Percentiles rank a stretch among this genome's conserved stretches.
Evolutionary conservation across 768 basidiomycete species (phyloP).

Genomic region (Trametopsis cervina): DNA sequence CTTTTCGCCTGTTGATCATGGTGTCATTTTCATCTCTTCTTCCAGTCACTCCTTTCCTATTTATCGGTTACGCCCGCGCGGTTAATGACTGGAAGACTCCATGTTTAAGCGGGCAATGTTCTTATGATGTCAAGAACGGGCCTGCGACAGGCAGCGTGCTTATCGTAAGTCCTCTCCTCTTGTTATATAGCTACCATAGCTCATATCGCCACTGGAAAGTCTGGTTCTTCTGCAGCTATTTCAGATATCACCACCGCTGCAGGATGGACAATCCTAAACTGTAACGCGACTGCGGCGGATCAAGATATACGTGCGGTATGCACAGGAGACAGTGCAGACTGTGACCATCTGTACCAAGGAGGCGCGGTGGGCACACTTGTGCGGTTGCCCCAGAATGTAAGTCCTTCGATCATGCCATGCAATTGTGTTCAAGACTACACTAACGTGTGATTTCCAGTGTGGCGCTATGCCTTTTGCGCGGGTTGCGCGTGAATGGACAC

Average conservation of each 20-base stretch:
- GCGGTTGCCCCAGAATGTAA: slow-evolving; percentile 43
- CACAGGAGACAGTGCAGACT: slow-evolving; percentile 24
- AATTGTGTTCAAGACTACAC: background rate
- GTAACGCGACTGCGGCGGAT: slow-evolving; percentile 30
- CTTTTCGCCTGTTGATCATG: background rate
- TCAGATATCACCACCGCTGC: slow-evolving; percentile 37
- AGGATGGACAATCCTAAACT: slow-evolving; percentile 46
- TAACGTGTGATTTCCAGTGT: slow-evolving; percentile 15
- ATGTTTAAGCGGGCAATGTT: background rate
- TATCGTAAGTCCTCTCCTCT: background rate
- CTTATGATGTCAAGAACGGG: background rate
- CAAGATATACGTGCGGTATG: slow-evolving; percentile 48
- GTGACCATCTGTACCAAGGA: slow-evolving; percentile 33
- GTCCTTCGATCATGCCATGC: background rate
- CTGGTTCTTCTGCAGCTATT: slow-evolving; percentile 19
- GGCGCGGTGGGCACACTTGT: slow-evolving; percentile 44
- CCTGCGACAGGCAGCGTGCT: background rate
- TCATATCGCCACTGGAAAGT: no score
- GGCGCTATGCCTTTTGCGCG: slow-evolving; percentile 24
- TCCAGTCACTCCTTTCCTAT: background rate
- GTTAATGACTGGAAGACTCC: background rate
- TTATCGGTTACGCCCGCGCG: background rate
- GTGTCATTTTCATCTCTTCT: background rate
- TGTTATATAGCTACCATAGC: no score
- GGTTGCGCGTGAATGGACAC: slow-evolving; percentile 33